A percentile compares a stretch with the other conserved stretches of the same genome.
phyloP scores from a whole-genome alignment of 345 rosid genomes.

The Dipteronia sinensis region DNA sequence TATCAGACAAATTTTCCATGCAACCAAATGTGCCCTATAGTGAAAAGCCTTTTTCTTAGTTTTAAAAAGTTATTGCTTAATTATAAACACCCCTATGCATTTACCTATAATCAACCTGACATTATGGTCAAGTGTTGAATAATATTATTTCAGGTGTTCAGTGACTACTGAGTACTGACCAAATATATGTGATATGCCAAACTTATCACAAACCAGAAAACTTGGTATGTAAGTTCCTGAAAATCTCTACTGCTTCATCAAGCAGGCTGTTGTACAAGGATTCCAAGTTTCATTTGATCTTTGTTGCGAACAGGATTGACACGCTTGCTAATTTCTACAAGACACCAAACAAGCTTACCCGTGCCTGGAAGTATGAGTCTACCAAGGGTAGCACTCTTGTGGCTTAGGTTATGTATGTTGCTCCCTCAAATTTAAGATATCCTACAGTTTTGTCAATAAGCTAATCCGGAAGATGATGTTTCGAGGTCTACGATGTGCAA shows the following conservation, averaged over 20 bases:
- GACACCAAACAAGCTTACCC: no score
- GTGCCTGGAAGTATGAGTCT: no score
- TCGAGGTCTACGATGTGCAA: background rate
- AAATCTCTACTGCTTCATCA: background rate
- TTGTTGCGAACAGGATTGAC: background rate
- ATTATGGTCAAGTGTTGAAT: no score
- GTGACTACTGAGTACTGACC: background rate
- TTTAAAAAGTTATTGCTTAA: background rate
- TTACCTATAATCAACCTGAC: background rate
- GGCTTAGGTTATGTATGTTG: background rate
- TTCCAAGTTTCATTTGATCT: background rate
- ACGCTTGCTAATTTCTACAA: background rate
- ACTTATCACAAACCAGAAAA: background rate
- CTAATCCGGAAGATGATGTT: background rate
- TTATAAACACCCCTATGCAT: background rate
- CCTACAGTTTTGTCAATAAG: no score
- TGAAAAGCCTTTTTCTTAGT: background rate
- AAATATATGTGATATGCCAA: no score
- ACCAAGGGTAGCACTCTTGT: background rate
- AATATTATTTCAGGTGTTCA: background rate
- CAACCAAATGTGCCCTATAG: background rate
- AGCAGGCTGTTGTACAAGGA: background rate
- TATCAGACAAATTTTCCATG: background rate
- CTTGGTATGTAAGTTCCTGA: background rate
- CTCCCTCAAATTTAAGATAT: no score